Evolutionary conservation across 1,284 basidiomycete species (phyloP), one percentile per base, ranked within the genome.

Genomic region (Boletus sp.): DNA sequence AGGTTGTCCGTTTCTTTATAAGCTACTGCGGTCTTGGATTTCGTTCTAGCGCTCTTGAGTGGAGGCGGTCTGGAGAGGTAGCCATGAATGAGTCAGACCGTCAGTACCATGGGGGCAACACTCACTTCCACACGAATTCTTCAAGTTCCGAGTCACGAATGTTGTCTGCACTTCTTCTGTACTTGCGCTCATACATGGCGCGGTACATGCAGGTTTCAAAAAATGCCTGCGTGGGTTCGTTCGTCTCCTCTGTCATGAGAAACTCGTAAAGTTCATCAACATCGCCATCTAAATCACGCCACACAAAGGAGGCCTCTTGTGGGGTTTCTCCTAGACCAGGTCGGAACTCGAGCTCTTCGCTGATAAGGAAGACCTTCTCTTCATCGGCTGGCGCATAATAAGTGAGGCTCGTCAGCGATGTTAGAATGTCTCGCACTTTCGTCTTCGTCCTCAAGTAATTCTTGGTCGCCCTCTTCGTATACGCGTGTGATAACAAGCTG

Each of bases 401-500:
- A 67, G 65, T 25, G 50, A 55, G 38, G 35, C 16, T n/a, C n/a
- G n/a, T 23, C 37, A 17, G 27, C 38, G 30, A 51, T 57, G 17
- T 51, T 56, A 44, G 46, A 25, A 49, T 65, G 50, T 37, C 38
- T 81, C 92, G 72, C 74, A 95, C 94, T 94, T 79, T 98, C 97
- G 47, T 95, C 94, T 74, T 97, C 95, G 68, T 98, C 95, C 66
- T 97, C 95, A 17, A 98, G 79, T 35, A 97, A 77, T 70, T 96
- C 92, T 74, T 97, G 93, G 73, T 98, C 96, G 14, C 95, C 96
- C 64, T 98, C 95, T 67, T 97, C 94, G 72, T 93, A 98, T 1
- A 97, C 95, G 64, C 95, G 85, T 17, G 95, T 97, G 58, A 98
- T 88, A 11, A 98, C 96, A n/a, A 99, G 85, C 77, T 98, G 92